Percentiles rank a stretch among this genome's conserved stretches.
These are phyloP conservation scores for Vitis hybrid DNA, from an alignment of 177 flowering plant genomes.

Conservation along the genomic window DNA sequence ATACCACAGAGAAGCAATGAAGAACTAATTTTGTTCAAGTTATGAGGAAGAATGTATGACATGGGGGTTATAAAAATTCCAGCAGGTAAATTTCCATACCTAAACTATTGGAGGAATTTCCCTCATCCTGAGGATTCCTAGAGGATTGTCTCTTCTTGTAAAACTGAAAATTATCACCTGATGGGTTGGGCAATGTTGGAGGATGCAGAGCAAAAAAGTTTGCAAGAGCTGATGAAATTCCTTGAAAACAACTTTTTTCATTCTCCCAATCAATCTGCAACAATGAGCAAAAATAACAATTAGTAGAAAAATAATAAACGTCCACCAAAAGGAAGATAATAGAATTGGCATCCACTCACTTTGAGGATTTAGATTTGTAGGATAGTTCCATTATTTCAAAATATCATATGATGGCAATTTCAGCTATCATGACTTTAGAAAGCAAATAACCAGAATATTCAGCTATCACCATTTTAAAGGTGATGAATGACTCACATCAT, in stretches of 20 bases:
- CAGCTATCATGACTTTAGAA: too few species aligned
- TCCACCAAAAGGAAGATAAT: neutral
- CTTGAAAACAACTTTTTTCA: constrained; percentile 78
- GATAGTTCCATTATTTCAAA: too few species aligned
- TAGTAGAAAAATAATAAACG: neutral
- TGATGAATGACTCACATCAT: too few species aligned
- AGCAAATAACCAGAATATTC: too few species aligned
- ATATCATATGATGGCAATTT: too few species aligned
- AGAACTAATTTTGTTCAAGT: neutral
- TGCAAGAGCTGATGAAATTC: constrained; percentile 81
- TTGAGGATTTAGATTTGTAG: too few species aligned
- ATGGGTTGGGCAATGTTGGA: constrained; percentile 89
- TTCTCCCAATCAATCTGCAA: constrained; percentile 88
- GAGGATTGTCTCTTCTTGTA: constrained; percentile 47
- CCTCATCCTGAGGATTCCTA: constrained; percentile 22
- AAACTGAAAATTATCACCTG: constrained; percentile 70
- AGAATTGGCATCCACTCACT: neutral
- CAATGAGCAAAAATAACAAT: neutral
- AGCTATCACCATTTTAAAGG: too few species aligned
- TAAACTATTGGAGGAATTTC: constrained; percentile 10
- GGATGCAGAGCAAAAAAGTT: constrained; percentile 92
- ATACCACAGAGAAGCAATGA: neutral
- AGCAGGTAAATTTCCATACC: constrained; percentile 27
- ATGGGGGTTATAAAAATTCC: neutral
- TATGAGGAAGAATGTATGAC: too few species aligned